Conservation (phyloP, 495 filamentous ascomycete species). For the Penicillium salamii region DNA sequence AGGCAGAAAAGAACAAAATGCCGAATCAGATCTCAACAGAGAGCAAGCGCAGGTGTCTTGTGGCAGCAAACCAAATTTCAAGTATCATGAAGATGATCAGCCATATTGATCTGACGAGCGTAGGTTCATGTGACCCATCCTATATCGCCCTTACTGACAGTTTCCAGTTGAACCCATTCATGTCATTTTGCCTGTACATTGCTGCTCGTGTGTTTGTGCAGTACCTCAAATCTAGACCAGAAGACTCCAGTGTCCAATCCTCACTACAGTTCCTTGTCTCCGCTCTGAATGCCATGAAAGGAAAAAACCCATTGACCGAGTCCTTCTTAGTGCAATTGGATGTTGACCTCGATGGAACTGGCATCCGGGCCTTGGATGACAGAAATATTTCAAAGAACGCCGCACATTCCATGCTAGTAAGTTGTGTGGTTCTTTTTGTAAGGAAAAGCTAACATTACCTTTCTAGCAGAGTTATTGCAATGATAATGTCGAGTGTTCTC, state of each 20-base stretch:
- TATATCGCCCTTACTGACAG: conserved; percentile 19
- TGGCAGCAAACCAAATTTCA: conserved; percentile 91
- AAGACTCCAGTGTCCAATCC: conserved; percentile 76
- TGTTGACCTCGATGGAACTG: conserved; percentile 77
- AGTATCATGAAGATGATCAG: conserved; percentile 94
- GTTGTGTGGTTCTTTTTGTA: neutral
- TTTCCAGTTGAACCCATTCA: conserved; percentile 88
- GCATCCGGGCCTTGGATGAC: conserved; percentile 25
- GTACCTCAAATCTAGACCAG: conserved; percentile 83
- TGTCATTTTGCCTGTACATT: conserved; percentile 94
- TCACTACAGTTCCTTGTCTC: conserved; percentile 86
- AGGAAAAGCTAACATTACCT: neutral
- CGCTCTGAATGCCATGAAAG: conserved; percentile 85
- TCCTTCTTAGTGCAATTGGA: conserved; percentile 94
- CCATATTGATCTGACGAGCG: conserved; percentile 79
- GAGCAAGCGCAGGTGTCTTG: conserved; percentile 89
- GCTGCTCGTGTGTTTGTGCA: conserved; percentile 93
- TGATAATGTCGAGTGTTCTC: conserved; percentile 10
- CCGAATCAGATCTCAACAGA: conserved; percentile 75
- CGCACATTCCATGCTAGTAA: conserved; percentile 13
- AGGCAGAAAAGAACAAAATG: conserved; percentile 85
- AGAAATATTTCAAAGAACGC: conserved; percentile 3
- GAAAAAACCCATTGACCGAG: conserved; percentile 86
- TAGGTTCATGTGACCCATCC: conserved; percentile 46
- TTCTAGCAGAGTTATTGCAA: conserved; percentile 11